phyloP scores from a whole-genome alignment of 768 basidiomycete species.

The Trametes meyenii region DNA sequence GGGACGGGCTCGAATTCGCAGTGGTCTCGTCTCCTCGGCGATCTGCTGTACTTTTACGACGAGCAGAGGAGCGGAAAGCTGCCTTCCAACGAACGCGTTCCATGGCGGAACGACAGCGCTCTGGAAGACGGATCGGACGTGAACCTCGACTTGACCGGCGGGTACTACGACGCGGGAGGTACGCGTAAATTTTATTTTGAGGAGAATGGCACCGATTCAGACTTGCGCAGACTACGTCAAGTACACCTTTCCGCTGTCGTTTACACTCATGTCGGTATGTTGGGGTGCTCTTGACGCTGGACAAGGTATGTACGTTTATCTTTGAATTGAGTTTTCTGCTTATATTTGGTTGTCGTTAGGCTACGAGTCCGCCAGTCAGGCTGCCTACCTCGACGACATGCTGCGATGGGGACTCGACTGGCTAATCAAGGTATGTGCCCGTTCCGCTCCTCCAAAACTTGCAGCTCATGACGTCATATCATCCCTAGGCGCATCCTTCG shows the following conservation, averaged over 20 bases:
- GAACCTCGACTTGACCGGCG: slow-evolving; percentile 77
- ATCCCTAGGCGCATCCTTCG: slow-evolving; percentile 73
- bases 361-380: slow-evolving; percentile 85
- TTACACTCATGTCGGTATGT: slow-evolving; percentile 81
- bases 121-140: slow-evolving; percentile 76
- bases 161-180: slow-evolving; percentile 95
- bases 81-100: slow-evolving; percentile 67
- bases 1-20: slow-evolving; percentile 59
- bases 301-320: slow-evolving; percentile 48
- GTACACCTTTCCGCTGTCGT: slow-evolving; percentile 85
- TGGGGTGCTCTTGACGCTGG: slow-evolving; percentile 91
- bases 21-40: slow-evolving; percentile 82
- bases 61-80: slow-evolving; percentile 85
- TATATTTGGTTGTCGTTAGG: slow-evolving; percentile 41
- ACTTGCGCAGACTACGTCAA: slow-evolving; percentile 85
- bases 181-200: slow-evolving; percentile 18
- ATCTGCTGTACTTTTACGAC: slow-evolving; percentile 87
- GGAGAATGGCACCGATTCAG: slow-evolving; percentile 36
- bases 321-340: not conserved
- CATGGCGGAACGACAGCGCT: slow-evolving; percentile 86
- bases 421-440: slow-evolving; percentile 73
- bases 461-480: slow-evolving; percentile 14
- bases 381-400: slow-evolving; percentile 89
- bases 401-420: slow-evolving; percentile 91
- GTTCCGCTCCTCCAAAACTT: not conserved